Evolutionary conservation across 2,329 filamentous ascomycete genomes (phyloP).

Genomic region (Plectosphaerella plurivora): DNA sequence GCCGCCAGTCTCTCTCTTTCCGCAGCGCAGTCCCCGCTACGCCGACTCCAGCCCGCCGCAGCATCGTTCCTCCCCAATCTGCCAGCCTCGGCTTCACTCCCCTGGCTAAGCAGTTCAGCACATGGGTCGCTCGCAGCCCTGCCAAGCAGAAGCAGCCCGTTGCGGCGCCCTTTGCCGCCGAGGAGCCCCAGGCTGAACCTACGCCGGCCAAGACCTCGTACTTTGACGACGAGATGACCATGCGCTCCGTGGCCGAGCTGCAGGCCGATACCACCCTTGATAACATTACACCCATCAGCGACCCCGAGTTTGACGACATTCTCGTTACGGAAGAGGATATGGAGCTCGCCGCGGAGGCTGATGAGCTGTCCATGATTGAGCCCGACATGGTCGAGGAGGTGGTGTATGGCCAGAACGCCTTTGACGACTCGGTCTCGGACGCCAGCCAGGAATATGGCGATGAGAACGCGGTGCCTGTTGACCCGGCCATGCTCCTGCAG

Average conservation of each 20-base stretch:
- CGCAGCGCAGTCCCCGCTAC: constrained; percentile 30
- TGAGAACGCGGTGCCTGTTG: constrained; percentile 57
- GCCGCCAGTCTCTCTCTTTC: constrained; percentile 17
- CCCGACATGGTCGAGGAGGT: constrained; percentile 32
- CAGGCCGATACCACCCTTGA: constrained; percentile 29
- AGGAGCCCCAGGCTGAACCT: constrained; percentile 19
- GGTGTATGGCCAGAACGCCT: constrained; percentile 23
- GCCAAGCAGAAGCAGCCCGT: constrained; percentile 21
- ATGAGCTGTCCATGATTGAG: constrained; percentile 55
- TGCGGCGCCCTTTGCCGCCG: constrained; percentile 10
- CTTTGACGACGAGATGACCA: constrained; percentile 59
- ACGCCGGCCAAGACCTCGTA: constrained; percentile 43
- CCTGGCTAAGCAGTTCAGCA: constrained; percentile 54
- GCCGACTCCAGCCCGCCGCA: constrained; percentile 31
- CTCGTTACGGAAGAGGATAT: constrained; percentile 51
- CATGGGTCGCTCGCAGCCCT: constrained; percentile 60
- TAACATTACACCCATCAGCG: constrained; percentile 18
- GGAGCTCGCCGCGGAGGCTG: constrained; percentile 52
- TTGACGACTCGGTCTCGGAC: constrained; percentile 51
- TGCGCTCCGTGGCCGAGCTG: constrained; percentile 28
- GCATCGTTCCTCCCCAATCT: constrained; percentile 16
- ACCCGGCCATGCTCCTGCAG: constrained; percentile 34
- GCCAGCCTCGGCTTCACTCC: constrained; percentile 56
- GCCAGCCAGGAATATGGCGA: constrained; percentile 64
- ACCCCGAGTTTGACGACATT: constrained; percentile 37